These are phyloP conservation scores for Lactifluus hygrophoroides DNA, from an alignment of 768 basidiomycete species.

Conservation along the genomic window DNA sequence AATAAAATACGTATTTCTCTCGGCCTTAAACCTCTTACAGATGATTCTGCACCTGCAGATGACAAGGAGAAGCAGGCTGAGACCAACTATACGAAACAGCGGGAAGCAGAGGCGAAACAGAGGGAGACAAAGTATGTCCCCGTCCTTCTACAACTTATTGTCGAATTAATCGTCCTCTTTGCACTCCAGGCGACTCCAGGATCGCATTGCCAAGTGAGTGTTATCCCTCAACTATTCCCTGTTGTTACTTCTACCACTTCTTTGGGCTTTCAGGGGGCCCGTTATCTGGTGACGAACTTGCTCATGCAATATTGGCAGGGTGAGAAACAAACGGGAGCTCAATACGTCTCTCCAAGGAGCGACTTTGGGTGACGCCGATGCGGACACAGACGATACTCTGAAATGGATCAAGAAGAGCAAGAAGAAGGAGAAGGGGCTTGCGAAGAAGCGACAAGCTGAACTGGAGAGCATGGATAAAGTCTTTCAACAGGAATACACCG, in stretches of 20 bases:
- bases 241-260: conserved; percentile 26
- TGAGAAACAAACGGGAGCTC: conserved; percentile 90
- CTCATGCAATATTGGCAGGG: conserved; percentile 45
- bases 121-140: conserved; percentile 63
- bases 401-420: conserved; percentile 91
- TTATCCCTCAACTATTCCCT: conserved; percentile 14
- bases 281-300: conserved; percentile 34
- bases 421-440: conserved; percentile 85
- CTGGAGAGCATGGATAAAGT: conserved; percentile 77
- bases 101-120: conserved; percentile 61
- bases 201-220: conserved; percentile 85
- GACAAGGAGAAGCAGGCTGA: conserved; percentile 80
- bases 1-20: conserved; percentile 92
- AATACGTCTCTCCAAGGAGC: conserved; percentile 85
- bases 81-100: conserved; percentile 69
- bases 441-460: conserved; percentile 72
- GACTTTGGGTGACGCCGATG: conserved; percentile 85
- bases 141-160: neutral
- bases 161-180: conserved; percentile 19
- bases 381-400: conserved; percentile 65
- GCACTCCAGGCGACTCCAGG: conserved; percentile 50
- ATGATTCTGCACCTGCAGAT: conserved; percentile 61
- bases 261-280: conserved; percentile 26
- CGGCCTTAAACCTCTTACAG: conserved; percentile 88
- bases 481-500: conserved; percentile 72